A percentile compares a stretch with the other conserved stretches of the same genome.
phyloP scores from a whole-genome alignment of 2,329 filamentous ascomycete species.

The Reticulascus tulasneorum region DNA sequence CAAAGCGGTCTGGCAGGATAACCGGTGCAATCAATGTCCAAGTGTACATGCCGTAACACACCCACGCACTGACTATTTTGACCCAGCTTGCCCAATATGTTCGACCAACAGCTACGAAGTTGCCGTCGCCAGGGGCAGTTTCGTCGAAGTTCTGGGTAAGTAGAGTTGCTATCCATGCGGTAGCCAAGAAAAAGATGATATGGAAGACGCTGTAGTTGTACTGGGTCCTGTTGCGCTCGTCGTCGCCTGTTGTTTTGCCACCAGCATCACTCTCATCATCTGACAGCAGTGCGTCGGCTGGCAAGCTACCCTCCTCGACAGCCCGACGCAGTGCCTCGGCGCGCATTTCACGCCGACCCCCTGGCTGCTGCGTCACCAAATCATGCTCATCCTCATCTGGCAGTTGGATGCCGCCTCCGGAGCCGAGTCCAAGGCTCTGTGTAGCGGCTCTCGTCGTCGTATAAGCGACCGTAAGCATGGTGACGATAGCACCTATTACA shows the following conservation, averaged over 20 bases:
- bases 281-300: slow-evolving; percentile 81
- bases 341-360: slow-evolving; percentile 81
- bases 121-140: slow-evolving; percentile 57
- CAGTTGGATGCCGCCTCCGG: slow-evolving; percentile 53
- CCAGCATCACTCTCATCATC: slow-evolving; percentile 64
- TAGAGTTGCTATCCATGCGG: slow-evolving; percentile 90
- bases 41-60: slow-evolving; percentile 88
- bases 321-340: slow-evolving; percentile 86
- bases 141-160: slow-evolving; percentile 70
- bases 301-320: slow-evolving; percentile 87
- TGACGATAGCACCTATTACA: slow-evolving; percentile 89
- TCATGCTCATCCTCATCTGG: slow-evolving; percentile 78
- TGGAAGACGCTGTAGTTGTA: slow-evolving; percentile 98
- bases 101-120: slow-evolving; percentile 88
- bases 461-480: slow-evolving; percentile 94
- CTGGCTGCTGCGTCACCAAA: slow-evolving; percentile 81
- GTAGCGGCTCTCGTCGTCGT: slow-evolving; percentile 96
- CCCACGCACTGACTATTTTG: slow-evolving; percentile 97
- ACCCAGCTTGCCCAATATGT: slow-evolving; percentile 99
- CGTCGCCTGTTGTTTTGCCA: slow-evolving; percentile 64
- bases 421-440: slow-evolving; percentile 72
- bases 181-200: slow-evolving; percentile 94
- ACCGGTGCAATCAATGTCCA: slow-evolving; percentile 91
- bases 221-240: slow-evolving; percentile 84
- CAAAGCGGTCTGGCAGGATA: slow-evolving; percentile 81